Conservation (phyloP, 2,329 filamentous ascomycete species). For the Calonectria naviculata region DNA sequence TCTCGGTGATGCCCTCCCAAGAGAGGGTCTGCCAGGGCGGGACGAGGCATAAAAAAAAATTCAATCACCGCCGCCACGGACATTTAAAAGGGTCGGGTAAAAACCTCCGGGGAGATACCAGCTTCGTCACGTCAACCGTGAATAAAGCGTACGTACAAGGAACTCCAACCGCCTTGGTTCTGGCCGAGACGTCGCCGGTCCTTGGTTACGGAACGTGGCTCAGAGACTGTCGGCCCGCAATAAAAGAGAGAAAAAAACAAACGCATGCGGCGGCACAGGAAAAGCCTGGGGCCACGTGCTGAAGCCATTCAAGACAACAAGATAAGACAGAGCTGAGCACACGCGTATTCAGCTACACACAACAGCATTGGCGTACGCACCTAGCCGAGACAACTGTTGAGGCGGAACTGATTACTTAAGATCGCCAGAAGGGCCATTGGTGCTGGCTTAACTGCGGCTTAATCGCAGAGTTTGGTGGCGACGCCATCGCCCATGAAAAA, state of each 20-base stretch:
- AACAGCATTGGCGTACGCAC: background rate
- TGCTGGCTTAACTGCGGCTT: constrained; percentile 27
- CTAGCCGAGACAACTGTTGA: background rate
- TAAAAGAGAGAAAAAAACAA: background rate
- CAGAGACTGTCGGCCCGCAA: constrained; percentile 19
- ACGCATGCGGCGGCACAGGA: constrained; percentile 21
- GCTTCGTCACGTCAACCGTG: background rate
- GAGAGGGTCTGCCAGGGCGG: constrained; percentile 1
- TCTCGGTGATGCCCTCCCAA: constrained; percentile 1
- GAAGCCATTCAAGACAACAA: background rate
- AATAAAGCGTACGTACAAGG: background rate
- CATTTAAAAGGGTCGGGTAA: background rate
- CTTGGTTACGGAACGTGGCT: constrained; percentile 14
- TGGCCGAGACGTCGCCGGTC: constrained; percentile 21
- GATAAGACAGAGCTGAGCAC: background rate
- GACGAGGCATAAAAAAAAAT: constrained; percentile 25
- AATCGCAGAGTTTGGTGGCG: constrained; percentile 19
- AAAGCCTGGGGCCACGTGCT: constrained; percentile 3
- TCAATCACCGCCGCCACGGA: constrained; percentile 4
- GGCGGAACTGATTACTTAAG: background rate
- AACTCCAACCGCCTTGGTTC: background rate
- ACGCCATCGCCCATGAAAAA: constrained; percentile 21
- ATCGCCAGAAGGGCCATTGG: background rate
- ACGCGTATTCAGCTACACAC: background rate
- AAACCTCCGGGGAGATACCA: constrained; percentile 1